Evolutionary conservation across 1,284 basidiomycete genomes (phyloP).

Genomic region (Afroboletus lepidellus): DNA sequence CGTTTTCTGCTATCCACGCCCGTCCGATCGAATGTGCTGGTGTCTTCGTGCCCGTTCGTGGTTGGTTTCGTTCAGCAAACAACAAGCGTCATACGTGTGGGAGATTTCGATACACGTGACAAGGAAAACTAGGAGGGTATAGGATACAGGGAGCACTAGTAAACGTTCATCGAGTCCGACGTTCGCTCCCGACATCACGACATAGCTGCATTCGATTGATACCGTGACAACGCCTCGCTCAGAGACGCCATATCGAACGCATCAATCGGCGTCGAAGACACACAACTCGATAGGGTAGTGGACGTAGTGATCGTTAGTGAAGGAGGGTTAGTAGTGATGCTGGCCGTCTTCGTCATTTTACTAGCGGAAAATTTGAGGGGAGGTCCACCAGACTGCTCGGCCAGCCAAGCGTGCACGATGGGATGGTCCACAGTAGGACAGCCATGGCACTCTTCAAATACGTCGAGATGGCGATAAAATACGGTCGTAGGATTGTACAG

Average conservation of each 20-base stretch:
- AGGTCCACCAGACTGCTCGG: conserved; percentile 27
- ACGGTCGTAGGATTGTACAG: conserved; percentile 51
- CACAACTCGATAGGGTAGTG: conserved; percentile 22
- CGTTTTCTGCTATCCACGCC: background rate
- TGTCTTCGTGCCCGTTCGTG: conserved; percentile 1
- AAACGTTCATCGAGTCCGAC: conserved; percentile 2
- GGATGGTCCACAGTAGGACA: conserved; percentile 42
- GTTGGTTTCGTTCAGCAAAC: background rate
- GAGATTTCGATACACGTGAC: conserved; percentile 16
- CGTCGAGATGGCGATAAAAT: conserved; percentile 48
- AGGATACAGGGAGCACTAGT: conserved; percentile 6
- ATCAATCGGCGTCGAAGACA: conserved; percentile 30
- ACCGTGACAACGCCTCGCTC: conserved; percentile 38
- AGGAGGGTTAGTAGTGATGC: conserved; percentile 3
- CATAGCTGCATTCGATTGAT: conserved; percentile 25
- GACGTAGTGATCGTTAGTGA: conserved; percentile 15
- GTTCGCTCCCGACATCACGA: conserved; percentile 9
- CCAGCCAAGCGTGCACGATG: conserved; percentile 39
- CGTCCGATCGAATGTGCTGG: conserved; percentile 1
- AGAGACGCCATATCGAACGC: conserved; percentile 41
- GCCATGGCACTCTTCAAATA: conserved; percentile 46
- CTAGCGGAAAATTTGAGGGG: conserved; percentile 6
- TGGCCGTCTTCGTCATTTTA: conserved; percentile 11
- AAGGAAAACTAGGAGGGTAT: conserved; percentile 12
- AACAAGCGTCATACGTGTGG: background rate